phyloP scores from a whole-genome alignment of 257 asterid genomes.

The Solanum virginianum region DNA sequence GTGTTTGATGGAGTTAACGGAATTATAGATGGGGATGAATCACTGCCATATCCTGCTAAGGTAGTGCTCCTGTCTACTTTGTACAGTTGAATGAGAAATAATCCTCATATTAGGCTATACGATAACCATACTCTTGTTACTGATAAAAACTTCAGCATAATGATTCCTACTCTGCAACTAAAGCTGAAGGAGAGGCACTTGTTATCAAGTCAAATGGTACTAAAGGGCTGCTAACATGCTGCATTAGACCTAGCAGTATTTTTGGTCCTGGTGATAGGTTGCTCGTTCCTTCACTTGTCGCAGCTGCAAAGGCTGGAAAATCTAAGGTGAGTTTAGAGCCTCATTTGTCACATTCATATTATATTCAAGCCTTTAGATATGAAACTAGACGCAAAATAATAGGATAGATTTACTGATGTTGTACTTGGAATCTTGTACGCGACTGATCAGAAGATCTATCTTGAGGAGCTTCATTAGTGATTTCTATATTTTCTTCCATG shows the following conservation, averaged over 20 bases:
- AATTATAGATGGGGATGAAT: conserved; percentile 63
- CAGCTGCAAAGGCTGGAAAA: conserved; percentile 97
- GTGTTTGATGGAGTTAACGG: conserved; percentile 88
- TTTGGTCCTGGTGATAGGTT: conserved; percentile 99
- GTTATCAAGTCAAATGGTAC: conserved; percentile 64
- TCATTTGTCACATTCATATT: neutral
- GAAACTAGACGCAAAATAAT: neutral
- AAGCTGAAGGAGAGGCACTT: conserved; percentile 93
- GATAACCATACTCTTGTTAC: neutral
- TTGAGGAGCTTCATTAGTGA: neutral
- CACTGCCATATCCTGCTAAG: conserved; percentile 74
- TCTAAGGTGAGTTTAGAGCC: conserved; percentile 46
- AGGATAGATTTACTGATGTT: neutral
- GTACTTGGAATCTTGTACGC: neutral
- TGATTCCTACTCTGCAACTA: conserved; percentile 93
- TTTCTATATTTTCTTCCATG: neutral
- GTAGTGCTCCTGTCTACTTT: conserved; percentile 15
- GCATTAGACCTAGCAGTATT: conserved; percentile 92
- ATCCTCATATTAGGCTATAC: neutral
- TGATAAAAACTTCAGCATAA: conserved; percentile 44
- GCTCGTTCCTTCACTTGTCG: conserved; percentile 83
- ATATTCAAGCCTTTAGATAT: neutral
- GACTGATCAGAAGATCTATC: neutral
- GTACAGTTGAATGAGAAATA: neutral
- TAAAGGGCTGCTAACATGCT: conserved; percentile 79